Base-by-base conservation (phyloP, 257 asterid genomes). In the Thymus quinquecostatus region DNA sequence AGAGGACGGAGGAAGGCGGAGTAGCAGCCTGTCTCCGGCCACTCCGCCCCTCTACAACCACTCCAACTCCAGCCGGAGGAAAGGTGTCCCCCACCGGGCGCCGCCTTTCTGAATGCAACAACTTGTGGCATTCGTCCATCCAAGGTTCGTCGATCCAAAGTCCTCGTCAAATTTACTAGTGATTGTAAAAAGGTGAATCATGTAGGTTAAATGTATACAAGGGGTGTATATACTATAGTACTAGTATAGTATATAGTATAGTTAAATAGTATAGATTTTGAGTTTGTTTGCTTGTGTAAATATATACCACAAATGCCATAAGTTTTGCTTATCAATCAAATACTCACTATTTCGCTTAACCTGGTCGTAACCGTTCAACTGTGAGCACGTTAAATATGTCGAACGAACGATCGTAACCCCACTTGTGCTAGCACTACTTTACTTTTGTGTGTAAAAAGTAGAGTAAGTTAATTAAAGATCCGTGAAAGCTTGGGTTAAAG, bases 81-180 rank as follows among this genome's bases (percentile, higher is more conserved):
- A 89, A 66, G 95, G 96, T 57, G 57, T 84, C 38, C 96, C 96
- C 0, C 96, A 81, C 56, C 90, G 96, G 2, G 85, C 96, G 36
- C 96, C 57, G 3, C 57, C 96, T 0, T 85, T 89, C 36, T 89
- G 2, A 51, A 5, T 50, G 1, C 21, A 69, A 50, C 8, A 7
- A 27, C 10, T 21, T 5, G 6, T 5, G 8, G 21, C 21, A 21
- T 21, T 21, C 21, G 21, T 51, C 10, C 59, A 32, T 9, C 12
- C 14, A 34, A 43, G 63, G 63, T 53, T 38, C 6, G 57, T 21
- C 21, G 21, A 21, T 21, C 21, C 21, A 21, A 47, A 36, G 40
- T 5, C 40, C 40, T 36, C 40, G 4, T 36, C 40, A 36, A 36
- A 36, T 36, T 36, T 36, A 36, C 40, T 36, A 36, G 40, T 36